Base-by-base conservation (phyloP, 2,329 filamentous ascomycete species). In the Orbilia quercus region DNA sequence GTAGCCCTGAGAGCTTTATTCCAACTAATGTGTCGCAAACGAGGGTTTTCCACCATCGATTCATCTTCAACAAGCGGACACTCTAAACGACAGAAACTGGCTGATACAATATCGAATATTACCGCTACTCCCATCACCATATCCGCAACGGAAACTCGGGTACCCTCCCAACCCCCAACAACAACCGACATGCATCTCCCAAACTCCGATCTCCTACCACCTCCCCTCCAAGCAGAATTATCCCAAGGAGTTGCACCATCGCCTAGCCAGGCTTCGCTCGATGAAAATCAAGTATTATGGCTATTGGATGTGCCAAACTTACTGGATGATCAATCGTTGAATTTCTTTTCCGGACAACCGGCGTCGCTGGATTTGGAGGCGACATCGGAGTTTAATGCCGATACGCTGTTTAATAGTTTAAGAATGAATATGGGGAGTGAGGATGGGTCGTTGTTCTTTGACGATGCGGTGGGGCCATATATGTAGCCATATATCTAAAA, bases 351-450 rank as follows among this genome's bases (percentile, higher is more conserved):
- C n/a, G 65, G 65, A 5, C 55, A 62, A 38, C 16, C 64, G 7
- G 44, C 65, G 5, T 60, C 65, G 1, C 16, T 70, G 16, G 65
- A 62, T 31, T 48, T 62, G 20, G 50, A 54, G 23, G 65, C 65
- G 9, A 57, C 65, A 12, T 70, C 65, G 2, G 65, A 70, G 23
- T 62, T 70, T 22, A 70, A 70, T 31, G 47, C 65, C 6, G 65
- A 70, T 34, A n/a, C 57, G 2, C 47, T 70, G 2, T 70, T 70
- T 51, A 62, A 70, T 23, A 70, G 40, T 48, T 34, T 70, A 11
- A 55, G 65, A 11, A 70, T 70, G 65, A 70, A 62, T 57, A 70
- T 70, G 65, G 65, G 65, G 11, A 57, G 50, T 23, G 65, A 62
- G 18, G 65, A 70, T n/a, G 42, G n/a, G 6, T 57, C 65, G 9